Evolutionary conservation across 805 yeast species (phyloP).

Genomic region (Trichomonascus vanleenenianus): DNA sequence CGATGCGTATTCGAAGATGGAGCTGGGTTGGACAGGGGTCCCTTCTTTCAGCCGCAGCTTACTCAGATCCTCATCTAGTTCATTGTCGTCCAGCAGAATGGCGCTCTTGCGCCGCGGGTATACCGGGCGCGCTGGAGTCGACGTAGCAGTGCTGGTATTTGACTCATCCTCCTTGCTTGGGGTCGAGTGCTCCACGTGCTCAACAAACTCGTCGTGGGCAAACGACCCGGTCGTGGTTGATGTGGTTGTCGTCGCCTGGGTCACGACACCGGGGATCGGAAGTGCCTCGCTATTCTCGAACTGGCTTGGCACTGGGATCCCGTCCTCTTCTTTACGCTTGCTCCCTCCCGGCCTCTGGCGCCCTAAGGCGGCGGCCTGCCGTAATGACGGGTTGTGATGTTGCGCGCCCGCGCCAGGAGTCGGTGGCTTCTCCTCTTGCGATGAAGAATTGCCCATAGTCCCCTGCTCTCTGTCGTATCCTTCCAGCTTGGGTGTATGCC

Average conservation of each 20-base stretch:
- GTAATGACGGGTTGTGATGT: not conserved
- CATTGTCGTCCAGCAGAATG: constrained; percentile 45
- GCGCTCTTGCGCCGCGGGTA: constrained; percentile 56
- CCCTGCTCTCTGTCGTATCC: not conserved
- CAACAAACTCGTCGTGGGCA: constrained; percentile 8
- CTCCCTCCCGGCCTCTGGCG: not conserved
- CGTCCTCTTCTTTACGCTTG: too few species aligned
- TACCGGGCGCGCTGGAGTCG: constrained; percentile 10
- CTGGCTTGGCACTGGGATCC: not conserved
- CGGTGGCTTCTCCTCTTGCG: constrained; percentile 16
- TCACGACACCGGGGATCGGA: constrained; percentile 4
- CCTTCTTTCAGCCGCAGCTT: constrained; percentile 34
- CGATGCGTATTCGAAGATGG: constrained; percentile 15
- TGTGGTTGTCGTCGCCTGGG: constrained; percentile 1
- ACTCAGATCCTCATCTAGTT: constrained; percentile 34
- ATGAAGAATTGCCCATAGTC: constrained; percentile 17
- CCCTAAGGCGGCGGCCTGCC: not conserved
- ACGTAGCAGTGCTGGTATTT: not conserved
- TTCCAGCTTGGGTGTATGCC: not conserved
- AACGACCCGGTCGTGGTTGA: not conserved
- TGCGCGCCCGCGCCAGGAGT: constrained; percentile 1
- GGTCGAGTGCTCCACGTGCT: constrained; percentile 1
- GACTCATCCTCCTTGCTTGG: not conserved
- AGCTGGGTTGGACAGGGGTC: constrained; percentile 21
- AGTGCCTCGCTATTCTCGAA: not conserved